Conservation (phyloP, 306 rosid genomes). For the Rubus parviflorus region DNA sequence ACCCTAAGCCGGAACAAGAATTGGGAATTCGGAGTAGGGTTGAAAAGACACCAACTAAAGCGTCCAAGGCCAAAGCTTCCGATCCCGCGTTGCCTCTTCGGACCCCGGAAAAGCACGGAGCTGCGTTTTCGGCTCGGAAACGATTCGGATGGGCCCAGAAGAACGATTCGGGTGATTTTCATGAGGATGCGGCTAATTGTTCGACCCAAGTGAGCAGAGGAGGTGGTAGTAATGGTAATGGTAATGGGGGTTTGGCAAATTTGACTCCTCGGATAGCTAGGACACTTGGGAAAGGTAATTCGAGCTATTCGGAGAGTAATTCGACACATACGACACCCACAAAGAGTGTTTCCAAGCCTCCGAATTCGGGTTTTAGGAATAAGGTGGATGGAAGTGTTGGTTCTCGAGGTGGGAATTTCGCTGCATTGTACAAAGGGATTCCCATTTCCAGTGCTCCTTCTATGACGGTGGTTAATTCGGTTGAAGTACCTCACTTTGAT, state of each 20-base stretch:
- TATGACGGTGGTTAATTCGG: constrained; percentile 59
- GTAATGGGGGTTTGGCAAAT: constrained; percentile 44
- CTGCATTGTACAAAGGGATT: constrained; percentile 72
- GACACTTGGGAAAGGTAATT: constrained; percentile 42
- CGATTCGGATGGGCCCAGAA: constrained; percentile 77
- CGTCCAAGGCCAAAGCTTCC: constrained; percentile 40
- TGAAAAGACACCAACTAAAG: constrained; percentile 68
- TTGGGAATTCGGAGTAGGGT: constrained; percentile 40
- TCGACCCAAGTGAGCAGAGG: constrained; percentile 35
- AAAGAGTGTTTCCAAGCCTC: constrained; percentile 79
- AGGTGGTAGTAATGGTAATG: constrained; percentile 28
- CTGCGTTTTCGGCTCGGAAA: constrained; percentile 35
- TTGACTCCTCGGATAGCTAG: constrained; percentile 62
- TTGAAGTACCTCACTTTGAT: constrained; percentile 95
- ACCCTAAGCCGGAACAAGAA: constrained; percentile 45
- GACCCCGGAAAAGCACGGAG: constrained; percentile 71
- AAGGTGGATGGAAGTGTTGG: constrained; percentile 62
- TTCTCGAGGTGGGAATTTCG: constrained; percentile 57
- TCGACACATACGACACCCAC: constrained; percentile 84
- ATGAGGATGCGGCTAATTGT: constrained; percentile 38
- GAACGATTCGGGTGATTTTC: constrained; percentile 47
- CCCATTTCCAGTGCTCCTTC: constrained; percentile 47
- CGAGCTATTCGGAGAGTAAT: constrained; percentile 63
- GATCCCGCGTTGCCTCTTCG: constrained; percentile 66
- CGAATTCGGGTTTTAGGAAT: constrained; percentile 52